Evolutionary conservation across 257 asterid species (phyloP).

Genomic region (Lavandula angustifolia): DNA sequence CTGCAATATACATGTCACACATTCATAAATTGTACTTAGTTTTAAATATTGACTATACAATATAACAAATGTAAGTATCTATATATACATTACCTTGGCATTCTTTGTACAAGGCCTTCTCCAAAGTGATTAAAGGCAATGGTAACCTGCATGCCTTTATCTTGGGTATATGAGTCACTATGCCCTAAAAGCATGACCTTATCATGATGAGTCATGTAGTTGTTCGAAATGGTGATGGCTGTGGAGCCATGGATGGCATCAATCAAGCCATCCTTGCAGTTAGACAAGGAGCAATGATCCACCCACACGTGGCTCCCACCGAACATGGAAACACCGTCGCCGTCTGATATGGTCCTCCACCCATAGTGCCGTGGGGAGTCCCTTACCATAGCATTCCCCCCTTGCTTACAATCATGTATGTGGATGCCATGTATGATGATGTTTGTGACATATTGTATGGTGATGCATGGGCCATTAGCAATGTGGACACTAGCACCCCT

Average conservation of each 20-base stretch:
- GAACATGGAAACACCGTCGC: conserved; percentile 83
- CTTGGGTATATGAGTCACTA: conserved; percentile 50
- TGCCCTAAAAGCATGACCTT: conserved; percentile 85
- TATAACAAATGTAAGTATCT: not conserved
- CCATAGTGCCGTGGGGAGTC: conserved; percentile 65
- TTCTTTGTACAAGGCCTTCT: conserved; percentile 63
- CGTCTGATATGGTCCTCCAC: conserved; percentile 71
- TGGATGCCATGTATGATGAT: conserved; percentile 62
- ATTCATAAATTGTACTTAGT: not conserved
- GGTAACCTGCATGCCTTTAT: too few species aligned
- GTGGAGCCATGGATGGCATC: conserved; percentile 76
- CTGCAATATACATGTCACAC: conserved; percentile 38
- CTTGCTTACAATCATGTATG: conserved; percentile 76
- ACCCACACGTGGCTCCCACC: conserved; percentile 83
- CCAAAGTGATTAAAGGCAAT: too few species aligned
- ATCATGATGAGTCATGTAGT: conserved; percentile 69
- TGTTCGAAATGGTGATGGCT: conserved; percentile 67
- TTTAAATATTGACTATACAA: too few species aligned
- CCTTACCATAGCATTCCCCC: conserved; percentile 79
- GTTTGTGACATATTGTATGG: conserved; percentile 44
- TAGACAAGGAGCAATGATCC: conserved; percentile 69
- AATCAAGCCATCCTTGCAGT: conserved; percentile 64
- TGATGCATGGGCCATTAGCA: conserved; percentile 83
- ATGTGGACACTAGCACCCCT: conserved; percentile 82
- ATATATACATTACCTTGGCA: conserved; percentile 57